phyloP scores from a whole-genome alignment of 2,329 filamentous ascomycete species.

The Nakataea oryzae region DNA sequence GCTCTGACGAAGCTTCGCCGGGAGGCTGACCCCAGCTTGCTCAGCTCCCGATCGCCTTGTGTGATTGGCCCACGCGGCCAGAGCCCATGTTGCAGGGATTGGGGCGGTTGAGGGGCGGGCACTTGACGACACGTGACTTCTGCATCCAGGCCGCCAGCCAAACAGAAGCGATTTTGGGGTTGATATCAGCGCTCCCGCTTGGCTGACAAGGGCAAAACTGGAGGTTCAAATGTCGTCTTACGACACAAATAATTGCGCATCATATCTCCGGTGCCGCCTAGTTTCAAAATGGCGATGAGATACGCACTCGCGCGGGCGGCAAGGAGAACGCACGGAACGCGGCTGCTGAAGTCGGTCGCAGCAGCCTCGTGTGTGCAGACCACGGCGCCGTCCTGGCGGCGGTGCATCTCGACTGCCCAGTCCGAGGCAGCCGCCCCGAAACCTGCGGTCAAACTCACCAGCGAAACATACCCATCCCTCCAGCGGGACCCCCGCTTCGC shows the following conservation, averaged over 20 bases:
- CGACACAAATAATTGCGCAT: no score
- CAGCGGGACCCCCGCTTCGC: constrained; percentile 70
- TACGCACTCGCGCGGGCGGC: neutral
- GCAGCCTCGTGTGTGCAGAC: neutral
- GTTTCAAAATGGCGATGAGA: constrained; percentile 2
- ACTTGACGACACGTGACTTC: neutral
- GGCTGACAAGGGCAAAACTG: no score
- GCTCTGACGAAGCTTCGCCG: constrained; percentile 17
- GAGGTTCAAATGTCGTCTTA: no score
- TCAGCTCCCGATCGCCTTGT: neutral
- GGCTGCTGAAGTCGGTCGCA: neutral
- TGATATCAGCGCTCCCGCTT: neutral
- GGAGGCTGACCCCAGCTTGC: constrained; percentile 1
- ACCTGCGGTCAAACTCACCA: constrained; percentile 54
- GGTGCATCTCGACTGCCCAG: constrained; percentile 2
- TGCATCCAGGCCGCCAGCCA: neutral
- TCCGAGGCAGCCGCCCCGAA: neutral
- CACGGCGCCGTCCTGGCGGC: neutral
- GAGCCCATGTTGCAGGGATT: neutral
- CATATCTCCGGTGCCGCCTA: neutral
- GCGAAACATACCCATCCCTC: constrained; percentile 75
- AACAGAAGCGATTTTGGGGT: neutral
- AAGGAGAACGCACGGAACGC: neutral
- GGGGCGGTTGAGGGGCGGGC: no score
- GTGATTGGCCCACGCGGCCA: neutral